Conservation (phyloP, 371 early-diverging fungal genomes). For the Vairimorpha apis region DNA sequence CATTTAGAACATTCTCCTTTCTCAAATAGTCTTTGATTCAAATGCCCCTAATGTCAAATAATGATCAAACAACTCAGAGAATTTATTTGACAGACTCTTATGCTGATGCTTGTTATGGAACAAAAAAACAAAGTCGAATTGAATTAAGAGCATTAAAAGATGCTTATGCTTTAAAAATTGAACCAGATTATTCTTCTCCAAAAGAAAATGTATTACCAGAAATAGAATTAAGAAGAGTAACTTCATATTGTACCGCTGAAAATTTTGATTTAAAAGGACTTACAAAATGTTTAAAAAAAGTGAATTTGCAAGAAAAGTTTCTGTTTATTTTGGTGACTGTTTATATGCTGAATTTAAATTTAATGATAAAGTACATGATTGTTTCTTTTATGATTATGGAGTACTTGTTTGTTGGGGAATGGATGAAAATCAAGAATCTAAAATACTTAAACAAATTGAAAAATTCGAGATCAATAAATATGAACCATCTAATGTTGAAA, state of each 20-base stretch:
- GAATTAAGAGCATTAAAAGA: constrained; percentile 58
- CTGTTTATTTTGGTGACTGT: constrained; percentile 64
- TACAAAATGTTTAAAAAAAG: constrained; percentile 54
- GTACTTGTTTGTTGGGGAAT: constrained; percentile 63
- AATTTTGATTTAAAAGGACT: constrained; percentile 58
- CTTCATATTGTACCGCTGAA: constrained; percentile 64
- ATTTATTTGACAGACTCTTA: constrained; percentile 47
- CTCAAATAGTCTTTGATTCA: no score
- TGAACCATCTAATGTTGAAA: constrained; percentile 48
- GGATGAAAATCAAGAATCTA: constrained; percentile 48
- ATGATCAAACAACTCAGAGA: constrained; percentile 36
- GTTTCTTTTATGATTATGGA: constrained; percentile 63
- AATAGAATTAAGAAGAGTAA: constrained; percentile 54
- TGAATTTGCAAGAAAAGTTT: constrained; percentile 43
- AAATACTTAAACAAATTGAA: constrained; percentile 55
- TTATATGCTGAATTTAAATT: constrained; percentile 51
- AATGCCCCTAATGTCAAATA: constrained; percentile 16
- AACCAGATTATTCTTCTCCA: constrained; percentile 31
- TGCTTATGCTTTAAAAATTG: constrained; percentile 58
- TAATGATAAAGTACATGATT: constrained; percentile 42
- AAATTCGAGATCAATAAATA: constrained; percentile 60
- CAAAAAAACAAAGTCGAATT: constrained; percentile 53
- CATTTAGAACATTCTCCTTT: no score
- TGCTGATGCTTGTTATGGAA: constrained; percentile 27
- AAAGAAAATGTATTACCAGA: constrained; percentile 41